Base-by-base conservation (phyloP, 225 moss, liverwort and hornwort genomes). In the Marchantia polymorpha region DNA sequence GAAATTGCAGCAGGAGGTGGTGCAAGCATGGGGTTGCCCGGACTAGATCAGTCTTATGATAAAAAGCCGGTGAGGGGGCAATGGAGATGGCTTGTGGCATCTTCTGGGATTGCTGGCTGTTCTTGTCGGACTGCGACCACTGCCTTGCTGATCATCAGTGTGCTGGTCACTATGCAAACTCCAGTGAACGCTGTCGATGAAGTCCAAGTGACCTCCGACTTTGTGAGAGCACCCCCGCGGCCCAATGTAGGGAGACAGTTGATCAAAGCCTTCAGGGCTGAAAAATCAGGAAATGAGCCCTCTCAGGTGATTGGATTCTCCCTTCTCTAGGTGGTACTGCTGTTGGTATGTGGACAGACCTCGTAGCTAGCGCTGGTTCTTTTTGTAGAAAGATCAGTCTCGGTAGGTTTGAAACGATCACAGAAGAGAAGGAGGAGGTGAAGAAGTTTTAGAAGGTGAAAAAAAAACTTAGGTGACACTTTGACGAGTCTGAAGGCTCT, bases 261-360 rank as follows among this genome's bases (percentile, higher is more conserved):
- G 39, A 29, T 78, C 14, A 78, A 56, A 69, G 53, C 59, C 23
- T 64, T 81, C 74, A 78, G 27, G 77, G 61, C 27, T 59, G 22
- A 74, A 7, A 83, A 48, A 50, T 53, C 30, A 4, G 74, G 77
- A 19, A 30, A 14, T 70, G 74, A 86, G 77, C 77, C 86, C 20
- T 81, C 81, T 78, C 86, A 86, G 86, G 86, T 86, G 25, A 60
- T 63, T 83, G 5, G 46, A 52, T 69, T 31, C 22, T 25, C 17
- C 31, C 64, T 77, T 51, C 49, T 60, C 49, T 77, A 61, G 60
- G 12, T 76, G 53, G 39, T 39, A 39, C 3, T 39, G 39, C 39
- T 39, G 39, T 39, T 39, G 39, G 39, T 39, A 39, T 51, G 22
- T 71, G 39, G 49, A 71, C 50, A n/a, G 49, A 49, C 71, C 8